Evolutionary conservation across 306 rosid genomes (phyloP), one percentile per base, ranked within the genome.

Genomic region (Luffa aegyptiaca): DNA sequence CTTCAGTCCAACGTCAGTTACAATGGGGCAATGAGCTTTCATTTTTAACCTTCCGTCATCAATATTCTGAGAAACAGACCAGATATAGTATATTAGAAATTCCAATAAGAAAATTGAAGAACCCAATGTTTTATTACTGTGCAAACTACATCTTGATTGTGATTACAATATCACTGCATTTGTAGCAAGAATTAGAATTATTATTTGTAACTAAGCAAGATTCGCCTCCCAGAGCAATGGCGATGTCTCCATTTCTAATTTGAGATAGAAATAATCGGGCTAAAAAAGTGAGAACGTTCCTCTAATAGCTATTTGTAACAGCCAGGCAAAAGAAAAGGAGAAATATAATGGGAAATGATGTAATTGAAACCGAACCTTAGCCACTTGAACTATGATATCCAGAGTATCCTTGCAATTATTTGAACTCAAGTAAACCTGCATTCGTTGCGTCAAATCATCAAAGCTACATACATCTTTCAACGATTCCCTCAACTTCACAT

Each of bases 21-120:
- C 95, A 68, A 91, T 77, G 8, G 98, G 95, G 76, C 97, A 94
- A 80, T 94, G 93, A 2, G 91, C 88, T 92, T 92, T 94, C 97
- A 94, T 85, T 81, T 86, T 94, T 16, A 94, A 75, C 87, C 98
- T 92, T 80, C 93, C 93, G 42, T 92, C 93, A 31, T 92, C 98
- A 66, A 92, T 89, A 72, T 86, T 84, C 98, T 92, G 87, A 5
- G 64, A 78, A 82, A 79, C 46, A 53, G 77, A 77, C n/a, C 76
- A 82, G 36, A 55, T 26, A 16, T 79, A 14, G 26, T 20, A 52
- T 33, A 74, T 48, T 51, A 8, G 44, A 49, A 74, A 73, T 4
- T 16, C 8, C 21, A 6, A 18, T 36, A 7, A 65, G 44, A 73
- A 45, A 3, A 49, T 33, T 12, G 6, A 48, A 73, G 31, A 74